phyloP scores from a whole-genome alignment of 306 rosid genomes.

The Styphnolobium japonicum region DNA sequence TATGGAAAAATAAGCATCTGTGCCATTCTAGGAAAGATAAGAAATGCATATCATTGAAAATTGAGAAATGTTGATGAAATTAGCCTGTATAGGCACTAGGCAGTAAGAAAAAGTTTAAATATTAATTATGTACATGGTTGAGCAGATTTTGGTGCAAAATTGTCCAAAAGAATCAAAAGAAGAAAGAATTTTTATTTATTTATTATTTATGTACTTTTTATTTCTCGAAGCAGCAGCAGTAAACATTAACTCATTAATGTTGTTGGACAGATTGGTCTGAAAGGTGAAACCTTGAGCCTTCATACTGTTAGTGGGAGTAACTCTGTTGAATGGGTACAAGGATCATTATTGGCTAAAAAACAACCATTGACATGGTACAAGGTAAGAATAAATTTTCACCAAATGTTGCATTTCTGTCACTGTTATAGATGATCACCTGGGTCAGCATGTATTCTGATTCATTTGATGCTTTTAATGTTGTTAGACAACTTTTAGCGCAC shows the following conservation, averaged over 20 bases:
- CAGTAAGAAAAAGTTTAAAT: neutral
- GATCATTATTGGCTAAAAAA: slow-evolving; percentile 36
- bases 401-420: neutral
- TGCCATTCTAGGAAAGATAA: neutral
- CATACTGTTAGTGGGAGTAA: slow-evolving; percentile 45
- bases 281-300: slow-evolving; percentile 69
- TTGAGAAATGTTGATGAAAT: neutral
- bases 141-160: neutral
- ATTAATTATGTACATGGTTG: neutral
- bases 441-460: neutral
- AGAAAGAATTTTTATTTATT: neutral
- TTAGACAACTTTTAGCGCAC: slow-evolving; percentile 60
- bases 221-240: neutral
- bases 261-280: slow-evolving; percentile 68
- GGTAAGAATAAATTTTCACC: slow-evolving; percentile 43
- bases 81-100: neutral
- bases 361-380: slow-evolving; percentile 93
- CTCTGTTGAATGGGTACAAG: slow-evolving; percentile 56
- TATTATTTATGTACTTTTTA: neutral
- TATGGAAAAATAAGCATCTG: neutral
- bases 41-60: neutral
- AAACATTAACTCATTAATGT: slow-evolving; percentile 18
- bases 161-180: neutral
- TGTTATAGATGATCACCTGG: neutral
- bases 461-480: slow-evolving; percentile 17